These are phyloP conservation scores for Elsinoe ampelina DNA, from an alignment of 2,329 filamentous ascomycete species.

Conservation along the genomic window DNA sequence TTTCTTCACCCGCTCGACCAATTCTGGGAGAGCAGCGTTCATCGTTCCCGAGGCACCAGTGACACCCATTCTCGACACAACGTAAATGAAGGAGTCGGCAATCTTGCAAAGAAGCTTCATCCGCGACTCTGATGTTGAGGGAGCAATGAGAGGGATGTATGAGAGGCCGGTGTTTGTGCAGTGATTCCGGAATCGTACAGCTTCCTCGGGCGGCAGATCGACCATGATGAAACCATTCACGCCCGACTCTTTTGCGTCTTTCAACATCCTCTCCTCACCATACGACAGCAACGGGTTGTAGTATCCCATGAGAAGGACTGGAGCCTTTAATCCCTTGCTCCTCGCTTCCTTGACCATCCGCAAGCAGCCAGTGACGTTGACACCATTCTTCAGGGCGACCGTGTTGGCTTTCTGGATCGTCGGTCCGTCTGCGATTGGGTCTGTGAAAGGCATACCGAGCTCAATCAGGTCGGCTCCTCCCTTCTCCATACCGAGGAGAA, in stretches of 20 bases:
- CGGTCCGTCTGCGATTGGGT: conserved; percentile 94
- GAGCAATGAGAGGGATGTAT: conserved; percentile 94
- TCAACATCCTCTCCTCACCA: conserved; percentile 79
- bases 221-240: conserved; percentile 97
- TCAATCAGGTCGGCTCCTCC: conserved; percentile 94
- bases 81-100: conserved; percentile 97
- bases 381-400: conserved; percentile 74
- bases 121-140: conserved; percentile 79
- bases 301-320: conserved; percentile 95
- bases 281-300: conserved; percentile 95
- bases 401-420: conserved; percentile 96
- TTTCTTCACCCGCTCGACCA: conserved; percentile 77
- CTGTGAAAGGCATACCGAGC: conserved; percentile 91
- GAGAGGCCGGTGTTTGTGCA: conserved; percentile 75
- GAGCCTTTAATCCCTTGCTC: conserved; percentile 64
- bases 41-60: conserved; percentile 81
- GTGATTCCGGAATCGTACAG: conserved; percentile 77
- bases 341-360: conserved; percentile 77
- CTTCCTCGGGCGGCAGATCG: conserved; percentile 91
- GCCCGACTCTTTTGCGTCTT: conserved; percentile 73
- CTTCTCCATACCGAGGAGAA: conserved; percentile 81
- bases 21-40: conserved; percentile 69
- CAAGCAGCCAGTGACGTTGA: conserved; percentile 70
- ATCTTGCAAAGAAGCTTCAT: conserved; percentile 96
- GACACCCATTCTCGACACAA: conserved; percentile 93